Evolutionary conservation across 2,329 filamentous ascomycete species (phyloP).

Genomic region (Colletotrichum abscissum): DNA sequence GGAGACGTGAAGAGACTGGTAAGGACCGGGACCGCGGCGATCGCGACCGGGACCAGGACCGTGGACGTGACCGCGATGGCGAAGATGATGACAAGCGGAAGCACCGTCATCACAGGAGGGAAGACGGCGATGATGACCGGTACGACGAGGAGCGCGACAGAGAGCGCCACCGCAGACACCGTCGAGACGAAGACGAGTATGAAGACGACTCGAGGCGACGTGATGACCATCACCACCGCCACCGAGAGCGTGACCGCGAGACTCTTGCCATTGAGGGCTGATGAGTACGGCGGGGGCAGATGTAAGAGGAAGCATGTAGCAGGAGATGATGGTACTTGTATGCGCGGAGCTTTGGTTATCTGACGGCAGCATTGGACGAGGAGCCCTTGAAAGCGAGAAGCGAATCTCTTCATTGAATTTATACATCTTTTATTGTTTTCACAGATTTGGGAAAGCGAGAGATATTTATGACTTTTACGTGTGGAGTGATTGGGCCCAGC

Average conservation of each 20-base stretch:
- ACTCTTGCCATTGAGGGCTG: conserved; percentile 32
- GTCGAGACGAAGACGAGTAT: conserved; percentile 41
- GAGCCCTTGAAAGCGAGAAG: conserved; percentile 25
- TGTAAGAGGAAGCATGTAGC: not conserved
- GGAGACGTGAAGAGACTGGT: conserved; percentile 46
- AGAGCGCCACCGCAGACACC: conserved; percentile 44
- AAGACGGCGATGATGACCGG: conserved; percentile 51
- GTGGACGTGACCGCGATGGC: conserved; percentile 42
- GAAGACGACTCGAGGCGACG: conserved; percentile 38
- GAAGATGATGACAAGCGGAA: conserved; percentile 40
- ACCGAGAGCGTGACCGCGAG: conserved; percentile 45
- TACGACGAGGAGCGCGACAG: conserved; percentile 44
- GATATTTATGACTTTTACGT: conserved; percentile 1
- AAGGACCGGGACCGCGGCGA: conserved; percentile 45
- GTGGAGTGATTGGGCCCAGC: not conserved
- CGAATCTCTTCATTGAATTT: not conserved
- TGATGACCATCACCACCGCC: conserved; percentile 47
- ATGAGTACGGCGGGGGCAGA: not conserved
- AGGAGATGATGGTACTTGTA: not conserved
- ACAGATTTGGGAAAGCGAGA: not conserved
- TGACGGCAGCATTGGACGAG: conserved; percentile 15
- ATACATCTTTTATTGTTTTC: not conserved
- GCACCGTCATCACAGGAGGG: conserved; percentile 42
- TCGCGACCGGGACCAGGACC: conserved; percentile 39
- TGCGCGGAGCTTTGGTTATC: not conserved